phyloP scores from a whole-genome alignment of 176 grass and related monocot genomes.

The Cenchrus purpureus region DNA sequence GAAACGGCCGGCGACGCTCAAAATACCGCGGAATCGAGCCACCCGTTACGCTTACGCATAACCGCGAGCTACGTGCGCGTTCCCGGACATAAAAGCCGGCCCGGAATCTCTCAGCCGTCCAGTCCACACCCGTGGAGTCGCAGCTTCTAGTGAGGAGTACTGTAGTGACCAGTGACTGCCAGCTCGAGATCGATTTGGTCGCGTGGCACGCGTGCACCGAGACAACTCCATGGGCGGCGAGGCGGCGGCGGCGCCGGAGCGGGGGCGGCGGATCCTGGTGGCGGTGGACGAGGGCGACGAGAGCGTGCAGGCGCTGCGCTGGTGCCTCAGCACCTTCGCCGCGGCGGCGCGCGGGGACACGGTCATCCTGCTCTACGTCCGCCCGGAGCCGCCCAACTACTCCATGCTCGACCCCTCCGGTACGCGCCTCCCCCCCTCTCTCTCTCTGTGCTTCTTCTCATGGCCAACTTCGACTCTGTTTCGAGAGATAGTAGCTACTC shows the following conservation, averaged over 20 bases:
- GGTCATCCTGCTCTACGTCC: constrained; percentile 68
- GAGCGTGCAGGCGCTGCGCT: constrained; percentile 69
- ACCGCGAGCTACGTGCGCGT: not conserved
- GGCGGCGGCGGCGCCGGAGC: constrained; percentile 15
- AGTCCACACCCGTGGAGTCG: not conserved
- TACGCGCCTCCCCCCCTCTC: constrained; percentile 9
- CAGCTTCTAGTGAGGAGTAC: not conserved
- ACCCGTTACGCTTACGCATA: not conserved
- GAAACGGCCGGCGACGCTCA: no score
- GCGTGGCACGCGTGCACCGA: not conserved
- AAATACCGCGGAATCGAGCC: constrained; percentile 20
- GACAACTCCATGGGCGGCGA: constrained; percentile 11
- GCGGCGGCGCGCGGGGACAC: constrained; percentile 42
- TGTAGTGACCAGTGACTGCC: not conserved
- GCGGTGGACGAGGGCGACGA: constrained; percentile 86
- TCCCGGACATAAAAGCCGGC: constrained; percentile 11
- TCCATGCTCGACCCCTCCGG: constrained; percentile 68
- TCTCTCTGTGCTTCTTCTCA: not conserved
- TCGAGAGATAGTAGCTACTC: not conserved
- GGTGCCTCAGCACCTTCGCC: constrained; percentile 70
- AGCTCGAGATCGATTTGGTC: not conserved
- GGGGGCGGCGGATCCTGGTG: constrained; percentile 60
- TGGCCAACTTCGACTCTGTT: not conserved
- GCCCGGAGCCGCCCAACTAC: constrained; percentile 52
- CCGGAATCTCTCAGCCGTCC: constrained; percentile 13